These are phyloP conservation scores for Escovopsis weberi DNA, from an alignment of 2,329 filamentous ascomycete species.

Conservation along the genomic window DNA sequence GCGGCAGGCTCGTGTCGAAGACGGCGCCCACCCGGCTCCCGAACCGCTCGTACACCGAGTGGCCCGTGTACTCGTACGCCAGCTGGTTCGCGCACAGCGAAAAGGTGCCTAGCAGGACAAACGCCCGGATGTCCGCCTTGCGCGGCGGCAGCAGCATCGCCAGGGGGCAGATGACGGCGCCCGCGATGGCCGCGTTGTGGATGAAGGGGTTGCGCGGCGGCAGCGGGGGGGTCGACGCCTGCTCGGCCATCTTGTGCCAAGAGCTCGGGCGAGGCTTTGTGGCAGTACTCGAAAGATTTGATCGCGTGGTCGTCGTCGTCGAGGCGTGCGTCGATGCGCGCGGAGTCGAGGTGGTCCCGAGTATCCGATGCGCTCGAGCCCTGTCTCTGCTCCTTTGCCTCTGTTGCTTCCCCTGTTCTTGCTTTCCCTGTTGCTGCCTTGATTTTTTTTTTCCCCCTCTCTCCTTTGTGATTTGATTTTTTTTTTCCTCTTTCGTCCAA, in stretches of 20 bases:
- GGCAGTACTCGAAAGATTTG: no score
- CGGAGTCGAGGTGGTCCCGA: no score
- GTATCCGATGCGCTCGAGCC: no score
- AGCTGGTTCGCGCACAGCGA: constrained; percentile 42
- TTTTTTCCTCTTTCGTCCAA: no score
- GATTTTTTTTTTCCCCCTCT: no score
- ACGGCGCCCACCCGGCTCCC: constrained; percentile 28
- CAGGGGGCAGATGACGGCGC: constrained; percentile 31
- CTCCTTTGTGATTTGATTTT: no score
- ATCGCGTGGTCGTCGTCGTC: no score
- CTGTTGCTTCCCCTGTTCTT: no score
- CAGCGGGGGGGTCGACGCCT: constrained; percentile 13
- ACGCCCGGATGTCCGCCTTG: constrained; percentile 34
- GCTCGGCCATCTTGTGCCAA: constrained; percentile 14
- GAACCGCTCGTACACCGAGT: constrained; percentile 35
- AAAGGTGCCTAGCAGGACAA: constrained; percentile 33
- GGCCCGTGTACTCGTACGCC: constrained; percentile 40
- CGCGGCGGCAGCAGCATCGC: constrained; percentile 38
- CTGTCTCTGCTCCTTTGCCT: no score
- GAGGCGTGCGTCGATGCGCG: no score
- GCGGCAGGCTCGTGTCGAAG: constrained; percentile 40
- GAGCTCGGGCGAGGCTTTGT: neutral
- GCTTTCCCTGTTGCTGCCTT: no score
- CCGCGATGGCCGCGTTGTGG: constrained; percentile 33
- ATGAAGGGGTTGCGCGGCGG: constrained; percentile 23